phyloP scores from a whole-genome alignment of 176 grass and related monocot genomes.

The Thalia dealbata region DNA sequence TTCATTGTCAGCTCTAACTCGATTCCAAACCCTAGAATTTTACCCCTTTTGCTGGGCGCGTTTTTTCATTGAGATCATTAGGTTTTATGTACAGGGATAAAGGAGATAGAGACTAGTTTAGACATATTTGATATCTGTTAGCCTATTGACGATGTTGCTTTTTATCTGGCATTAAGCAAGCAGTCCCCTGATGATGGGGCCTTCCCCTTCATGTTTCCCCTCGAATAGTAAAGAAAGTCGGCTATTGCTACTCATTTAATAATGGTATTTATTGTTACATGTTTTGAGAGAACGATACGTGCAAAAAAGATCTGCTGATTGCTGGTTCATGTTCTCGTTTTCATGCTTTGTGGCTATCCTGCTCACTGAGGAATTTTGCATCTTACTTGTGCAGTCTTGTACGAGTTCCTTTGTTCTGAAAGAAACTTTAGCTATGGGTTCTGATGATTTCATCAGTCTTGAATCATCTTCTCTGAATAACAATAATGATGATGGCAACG shows the following conservation, averaged over 20 bases:
- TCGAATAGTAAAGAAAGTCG: not conserved
- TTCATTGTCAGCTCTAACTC: not conserved
- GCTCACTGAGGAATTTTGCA: not conserved
- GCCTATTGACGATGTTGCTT: not conserved
- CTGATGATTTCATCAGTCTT: slow-evolving; percentile 51
- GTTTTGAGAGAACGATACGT: not conserved
- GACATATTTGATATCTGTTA: not conserved
- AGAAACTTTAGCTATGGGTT: slow-evolving; percentile 21
- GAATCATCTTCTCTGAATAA: slow-evolving; percentile 30
- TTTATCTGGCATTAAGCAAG: too few relatives aligned
- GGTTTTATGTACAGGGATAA: not conserved
- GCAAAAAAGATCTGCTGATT: not conserved
- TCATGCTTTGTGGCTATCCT: not conserved
- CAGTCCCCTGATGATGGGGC: too few relatives aligned
- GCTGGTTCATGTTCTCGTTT: not conserved
- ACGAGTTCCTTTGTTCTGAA: not conserved
- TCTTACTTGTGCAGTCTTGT: not conserved
- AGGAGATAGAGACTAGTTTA: not conserved
- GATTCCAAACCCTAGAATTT: not conserved
- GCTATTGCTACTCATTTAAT: not conserved
- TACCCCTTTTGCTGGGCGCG: not conserved
- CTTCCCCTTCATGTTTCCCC: too few relatives aligned
- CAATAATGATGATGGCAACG: slow-evolving; percentile 5
- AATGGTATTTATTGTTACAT: not conserved
- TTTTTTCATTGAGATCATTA: not conserved